A percentile compares a stretch with the other conserved stretches of the same genome.
Evolutionary conservation across 2,329 filamentous ascomycete genomes (phyloP).

Genomic region (Diaporthe humulicola): DNA sequence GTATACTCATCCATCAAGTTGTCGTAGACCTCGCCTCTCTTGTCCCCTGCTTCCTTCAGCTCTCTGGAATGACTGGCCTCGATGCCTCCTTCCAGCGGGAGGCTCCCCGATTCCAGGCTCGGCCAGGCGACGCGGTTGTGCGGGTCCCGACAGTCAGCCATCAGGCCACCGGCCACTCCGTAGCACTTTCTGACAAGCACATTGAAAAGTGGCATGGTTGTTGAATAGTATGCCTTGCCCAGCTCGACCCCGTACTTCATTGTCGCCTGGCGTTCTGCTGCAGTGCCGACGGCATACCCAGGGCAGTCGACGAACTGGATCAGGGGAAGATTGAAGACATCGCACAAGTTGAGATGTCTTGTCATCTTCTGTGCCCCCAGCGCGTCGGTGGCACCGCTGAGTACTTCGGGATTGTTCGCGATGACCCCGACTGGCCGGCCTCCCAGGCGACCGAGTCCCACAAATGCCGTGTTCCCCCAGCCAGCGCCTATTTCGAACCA

Average conservation of each 20-base stretch:
- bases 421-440: slow-evolving; percentile 71
- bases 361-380: slow-evolving; percentile 72
- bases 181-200: slow-evolving; percentile 73
- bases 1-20: slow-evolving; percentile 72
- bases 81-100: slow-evolving; percentile 74
- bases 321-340: slow-evolving; percentile 75
- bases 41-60: slow-evolving; percentile 65
- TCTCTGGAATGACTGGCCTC: slow-evolving; percentile 74
- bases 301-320: slow-evolving; percentile 66
- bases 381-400: slow-evolving; percentile 72
- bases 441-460: slow-evolving; percentile 69
- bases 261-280: slow-evolving; percentile 72
- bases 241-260: slow-evolving; percentile 75
- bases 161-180: slow-evolving; percentile 74
- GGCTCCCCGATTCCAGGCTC: slow-evolving; percentile 71
- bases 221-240: slow-evolving; percentile 72
- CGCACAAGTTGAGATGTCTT: slow-evolving; percentile 72
- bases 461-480: slow-evolving; percentile 73
- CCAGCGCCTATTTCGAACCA: slow-evolving; percentile 76
- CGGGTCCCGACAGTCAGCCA: slow-evolving; percentile 73
- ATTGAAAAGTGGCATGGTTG: slow-evolving; percentile 73
- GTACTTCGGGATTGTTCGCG: slow-evolving; percentile 71
- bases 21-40: slow-evolving; percentile 64
- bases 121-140: slow-evolving; percentile 74
- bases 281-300: slow-evolving; percentile 67